phyloP scores from a whole-genome alignment of 176 grass and related monocot species.

The Avena insularis region DNA sequence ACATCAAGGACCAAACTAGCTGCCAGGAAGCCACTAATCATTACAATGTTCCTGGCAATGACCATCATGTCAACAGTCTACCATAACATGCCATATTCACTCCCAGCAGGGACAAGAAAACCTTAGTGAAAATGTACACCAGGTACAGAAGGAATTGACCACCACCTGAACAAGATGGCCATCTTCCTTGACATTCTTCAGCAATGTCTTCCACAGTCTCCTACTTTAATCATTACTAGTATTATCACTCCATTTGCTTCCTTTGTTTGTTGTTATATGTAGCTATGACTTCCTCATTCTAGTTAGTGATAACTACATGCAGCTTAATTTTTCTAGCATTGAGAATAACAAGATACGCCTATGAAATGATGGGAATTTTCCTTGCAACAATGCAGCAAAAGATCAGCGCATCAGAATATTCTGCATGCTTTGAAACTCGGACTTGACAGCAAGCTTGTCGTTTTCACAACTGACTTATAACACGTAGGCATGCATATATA shows the following conservation, averaged over 20 bases:
- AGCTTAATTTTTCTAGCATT: slow-evolving; percentile 10
- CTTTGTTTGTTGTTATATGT: slow-evolving; percentile 30
- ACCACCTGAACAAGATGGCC: background rate
- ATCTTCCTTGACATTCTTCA: slow-evolving; percentile 34
- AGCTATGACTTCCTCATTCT: slow-evolving; percentile 14
- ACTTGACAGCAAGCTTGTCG: slow-evolving; percentile 36
- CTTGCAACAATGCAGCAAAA: slow-evolving; percentile 12
- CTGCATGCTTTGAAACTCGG: background rate
- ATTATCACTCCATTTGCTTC: background rate
- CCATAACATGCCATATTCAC: background rate
- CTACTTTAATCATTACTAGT: background rate
- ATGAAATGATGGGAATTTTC: background rate
- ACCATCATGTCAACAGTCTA: slow-evolving; percentile 40
- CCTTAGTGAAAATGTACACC: slow-evolving; percentile 39
- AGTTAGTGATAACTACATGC: slow-evolving; percentile 6
- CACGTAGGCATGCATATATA: background rate
- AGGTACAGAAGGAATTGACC: slow-evolving; percentile 39
- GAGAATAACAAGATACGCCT: background rate
- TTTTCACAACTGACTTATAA: background rate
- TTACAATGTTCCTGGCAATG: background rate
- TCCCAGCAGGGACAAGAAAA: slow-evolving; percentile 19
- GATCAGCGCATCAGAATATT: slow-evolving; percentile 44
- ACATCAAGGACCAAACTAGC: background rate
- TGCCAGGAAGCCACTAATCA: background rate
- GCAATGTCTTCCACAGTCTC: background rate